Conservation (phyloP, 805 yeast species). For the Candida tallmaniae region DNA sequence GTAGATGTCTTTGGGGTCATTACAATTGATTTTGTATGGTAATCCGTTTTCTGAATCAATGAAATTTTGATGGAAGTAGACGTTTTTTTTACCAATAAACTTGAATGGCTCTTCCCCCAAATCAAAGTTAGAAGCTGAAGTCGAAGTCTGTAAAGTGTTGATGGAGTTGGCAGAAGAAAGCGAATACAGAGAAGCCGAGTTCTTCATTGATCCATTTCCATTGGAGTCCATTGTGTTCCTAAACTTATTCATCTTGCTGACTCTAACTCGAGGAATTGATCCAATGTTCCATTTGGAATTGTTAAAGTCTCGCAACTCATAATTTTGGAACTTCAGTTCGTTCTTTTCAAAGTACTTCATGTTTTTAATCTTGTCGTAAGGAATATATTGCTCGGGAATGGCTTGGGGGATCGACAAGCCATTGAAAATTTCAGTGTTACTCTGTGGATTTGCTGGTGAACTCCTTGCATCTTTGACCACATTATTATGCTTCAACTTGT, state of each 20-base stretch:
- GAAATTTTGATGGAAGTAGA: conserved; percentile 36
- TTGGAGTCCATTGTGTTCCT: conserved; percentile 15
- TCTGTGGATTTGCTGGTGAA: no score
- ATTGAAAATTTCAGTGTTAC: conserved; percentile 14
- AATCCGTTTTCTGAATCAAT: conserved; percentile 11
- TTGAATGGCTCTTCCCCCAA: conserved; percentile 15
- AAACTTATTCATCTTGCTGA: conserved; percentile 21
- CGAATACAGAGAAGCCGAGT: background rate
- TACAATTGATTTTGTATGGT: conserved; percentile 8
- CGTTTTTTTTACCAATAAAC: conserved; percentile 29
- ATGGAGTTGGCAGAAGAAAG: background rate
- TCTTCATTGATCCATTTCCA: conserved; percentile 5
- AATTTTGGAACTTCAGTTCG: conserved; percentile 18
- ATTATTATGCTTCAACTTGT: conserved; percentile 9
- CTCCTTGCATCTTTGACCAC: conserved; percentile 6
- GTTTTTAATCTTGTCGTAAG: conserved; percentile 15
- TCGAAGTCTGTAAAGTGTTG: background rate
- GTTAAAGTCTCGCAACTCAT: conserved; percentile 23
- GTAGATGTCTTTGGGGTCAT: conserved; percentile 22
- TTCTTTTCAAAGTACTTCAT: conserved; percentile 4
- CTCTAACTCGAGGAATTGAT: conserved; percentile 39
- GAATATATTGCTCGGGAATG: conserved; percentile 19
- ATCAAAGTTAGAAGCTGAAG: background rate
- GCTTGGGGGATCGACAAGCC: conserved; percentile 22
- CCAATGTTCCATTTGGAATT: conserved; percentile 38